Percentiles rank a stretch among this genome's conserved stretches.
These are phyloP conservation scores for Quillaja saponaria DNA, from an alignment of 306 rosid genomes.

Conservation along the genomic window DNA sequence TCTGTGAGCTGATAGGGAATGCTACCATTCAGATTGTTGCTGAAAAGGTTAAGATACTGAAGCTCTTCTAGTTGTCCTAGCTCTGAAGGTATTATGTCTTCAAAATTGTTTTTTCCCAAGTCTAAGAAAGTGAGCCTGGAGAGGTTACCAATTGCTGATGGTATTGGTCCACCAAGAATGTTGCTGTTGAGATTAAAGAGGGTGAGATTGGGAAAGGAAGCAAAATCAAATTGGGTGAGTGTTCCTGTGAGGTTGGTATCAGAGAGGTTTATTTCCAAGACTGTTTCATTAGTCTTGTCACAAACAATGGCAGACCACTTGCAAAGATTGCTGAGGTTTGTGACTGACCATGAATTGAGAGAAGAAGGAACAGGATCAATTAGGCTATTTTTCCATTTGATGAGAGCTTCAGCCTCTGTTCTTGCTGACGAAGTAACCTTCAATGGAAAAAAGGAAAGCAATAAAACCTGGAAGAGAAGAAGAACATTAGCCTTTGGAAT, in stretches of 20 bases:
- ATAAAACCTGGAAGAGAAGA: slow-evolving; percentile 20
- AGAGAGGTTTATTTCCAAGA: slow-evolving; percentile 45
- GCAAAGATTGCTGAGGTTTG: slow-evolving; percentile 52
- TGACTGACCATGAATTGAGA: slow-evolving; percentile 55
- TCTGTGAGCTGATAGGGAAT: slow-evolving; percentile 57
- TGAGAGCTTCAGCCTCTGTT: slow-evolving; percentile 63
- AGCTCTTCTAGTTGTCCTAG: slow-evolving; percentile 51
- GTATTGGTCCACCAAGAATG: slow-evolving; percentile 45
- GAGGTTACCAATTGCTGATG: slow-evolving; percentile 55
- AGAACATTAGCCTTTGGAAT: slow-evolving; percentile 18
- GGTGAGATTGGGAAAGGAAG: slow-evolving; percentile 47
- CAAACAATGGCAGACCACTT: slow-evolving; percentile 57
- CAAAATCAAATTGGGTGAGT: slow-evolving; percentile 39
- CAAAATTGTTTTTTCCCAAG: slow-evolving; percentile 47
- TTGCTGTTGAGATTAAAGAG: slow-evolving; percentile 52
- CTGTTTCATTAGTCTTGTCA: slow-evolving; percentile 34
- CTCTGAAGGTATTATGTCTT: slow-evolving; percentile 43
- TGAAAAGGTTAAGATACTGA: slow-evolving; percentile 42
- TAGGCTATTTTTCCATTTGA: slow-evolving; percentile 60
- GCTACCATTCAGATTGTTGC: slow-evolving; percentile 42
- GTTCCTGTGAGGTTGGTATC: slow-evolving; percentile 34
- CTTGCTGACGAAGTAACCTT: slow-evolving; percentile 44
- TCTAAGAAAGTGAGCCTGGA: slow-evolving; percentile 57
- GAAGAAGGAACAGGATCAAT: slow-evolving; percentile 32
- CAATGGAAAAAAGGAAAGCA: slow-evolving; percentile 40